Conservation (phyloP, 768 basidiomycete species). For the Hemileccinum rubropunctum region DNA sequence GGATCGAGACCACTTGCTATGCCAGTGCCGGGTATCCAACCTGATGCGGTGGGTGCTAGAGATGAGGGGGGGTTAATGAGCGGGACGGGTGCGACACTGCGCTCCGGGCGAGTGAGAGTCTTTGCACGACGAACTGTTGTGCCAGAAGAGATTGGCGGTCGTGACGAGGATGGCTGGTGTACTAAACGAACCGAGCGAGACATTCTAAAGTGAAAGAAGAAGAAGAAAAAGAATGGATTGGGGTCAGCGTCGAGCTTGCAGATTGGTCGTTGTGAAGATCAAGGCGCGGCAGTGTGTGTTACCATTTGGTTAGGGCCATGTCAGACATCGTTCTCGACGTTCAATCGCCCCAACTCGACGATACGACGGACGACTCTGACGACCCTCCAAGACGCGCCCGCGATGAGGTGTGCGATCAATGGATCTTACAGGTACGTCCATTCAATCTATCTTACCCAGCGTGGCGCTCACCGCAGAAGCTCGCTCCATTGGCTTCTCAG, state of each 20-base stretch:
- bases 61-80: conserved; percentile 81
- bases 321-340: too few species aligned
- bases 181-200: conserved; percentile 18
- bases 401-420: too few species aligned
- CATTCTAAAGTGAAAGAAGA: conserved; percentile 15
- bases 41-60: conserved; percentile 36
- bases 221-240: neutral
- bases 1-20: conserved; percentile 39
- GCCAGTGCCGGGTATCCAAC: conserved; percentile 36
- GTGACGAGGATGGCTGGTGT: conserved; percentile 39
- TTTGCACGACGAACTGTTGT: conserved; percentile 83
- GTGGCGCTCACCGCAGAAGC: conserved; percentile 29
- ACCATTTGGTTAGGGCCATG: too few species aligned
- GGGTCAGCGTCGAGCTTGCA: too few species aligned
- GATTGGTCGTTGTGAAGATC: too few species aligned
- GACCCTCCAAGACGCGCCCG: too few species aligned
- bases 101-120: conserved; percentile 95
- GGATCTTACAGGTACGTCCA: too few species aligned
- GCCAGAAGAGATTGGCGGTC: conserved; percentile 47
- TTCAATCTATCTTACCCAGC: too few species aligned
- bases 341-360: too few species aligned
- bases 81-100: conserved; percentile 89
- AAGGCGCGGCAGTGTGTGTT: too few species aligned
- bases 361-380: too few species aligned
- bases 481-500: conserved; percentile 64